phyloP scores from a whole-genome alignment of 2,329 filamentous ascomycete species.

The Arthrocladium fulminans region DNA sequence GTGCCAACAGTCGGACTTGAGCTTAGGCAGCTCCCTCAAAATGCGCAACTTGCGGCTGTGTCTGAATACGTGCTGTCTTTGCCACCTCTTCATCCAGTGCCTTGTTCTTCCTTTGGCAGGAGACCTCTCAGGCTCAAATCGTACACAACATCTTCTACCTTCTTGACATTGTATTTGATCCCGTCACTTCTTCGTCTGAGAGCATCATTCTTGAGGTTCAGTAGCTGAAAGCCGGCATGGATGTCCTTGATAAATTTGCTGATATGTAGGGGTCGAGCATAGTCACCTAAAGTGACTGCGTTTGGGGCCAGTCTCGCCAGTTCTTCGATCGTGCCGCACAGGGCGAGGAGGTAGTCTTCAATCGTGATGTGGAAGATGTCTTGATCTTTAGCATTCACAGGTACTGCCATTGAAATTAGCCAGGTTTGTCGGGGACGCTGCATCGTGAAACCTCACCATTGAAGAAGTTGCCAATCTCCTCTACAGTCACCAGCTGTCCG shows the following conservation, averaged over 20 bases:
- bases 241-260: conserved; percentile 89
- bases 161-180: conserved; percentile 96
- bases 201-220: conserved; percentile 95
- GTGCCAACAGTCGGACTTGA: too few species aligned
- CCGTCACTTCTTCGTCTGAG: conserved; percentile 80
- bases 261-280: conserved; percentile 75
- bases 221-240: conserved; percentile 89
- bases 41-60: too few species aligned
- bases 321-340: conserved; percentile 84
- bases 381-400: conserved; percentile 70
- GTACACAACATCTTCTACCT: conserved; percentile 96
- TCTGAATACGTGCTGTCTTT: too few species aligned
- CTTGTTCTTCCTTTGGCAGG: conserved; percentile 44
- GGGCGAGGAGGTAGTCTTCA: conserved; percentile 87
- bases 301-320: conserved; percentile 77
- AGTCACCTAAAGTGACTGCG: conserved; percentile 84
- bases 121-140: conserved; percentile 82
- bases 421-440: background rate
- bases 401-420: conserved; percentile 49
- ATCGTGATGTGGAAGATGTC: conserved; percentile 94
- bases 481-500: conserved; percentile 71
- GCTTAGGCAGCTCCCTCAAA: too few species aligned
- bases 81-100: background rate
- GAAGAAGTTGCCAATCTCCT: conserved; percentile 73
- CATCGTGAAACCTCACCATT: conserved; percentile 47